Percentiles rank a stretch among this genome's conserved stretches.
phyloP scores from a whole-genome alignment of 768 basidiomycete genomes.

The Paxillus rubicundulus region DNA sequence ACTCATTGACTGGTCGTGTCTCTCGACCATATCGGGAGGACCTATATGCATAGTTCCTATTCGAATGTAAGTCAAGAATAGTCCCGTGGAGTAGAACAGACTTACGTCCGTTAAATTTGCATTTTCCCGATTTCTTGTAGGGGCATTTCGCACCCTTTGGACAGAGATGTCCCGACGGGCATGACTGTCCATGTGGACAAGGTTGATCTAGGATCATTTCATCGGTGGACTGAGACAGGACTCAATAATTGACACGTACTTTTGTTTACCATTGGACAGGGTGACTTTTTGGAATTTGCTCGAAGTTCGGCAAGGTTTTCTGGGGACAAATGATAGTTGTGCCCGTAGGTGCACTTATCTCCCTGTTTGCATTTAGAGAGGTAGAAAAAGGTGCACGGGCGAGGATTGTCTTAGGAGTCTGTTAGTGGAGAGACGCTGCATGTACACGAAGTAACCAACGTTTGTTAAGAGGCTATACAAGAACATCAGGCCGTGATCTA shows the following conservation, averaged over 20 bases:
- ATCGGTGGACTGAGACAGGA: background rate
- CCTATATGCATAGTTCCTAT: background rate
- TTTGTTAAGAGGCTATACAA: slow-evolving; percentile 29
- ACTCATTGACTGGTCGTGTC: background rate
- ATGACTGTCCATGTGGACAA: slow-evolving; percentile 29
- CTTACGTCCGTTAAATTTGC: slow-evolving; percentile 33
- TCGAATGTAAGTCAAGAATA: background rate
- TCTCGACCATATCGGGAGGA: background rate
- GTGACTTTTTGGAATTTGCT: slow-evolving; percentile 33
- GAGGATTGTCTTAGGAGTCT: slow-evolving; percentile 29
- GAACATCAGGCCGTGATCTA: background rate
- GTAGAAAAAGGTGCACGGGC: slow-evolving; percentile 40
- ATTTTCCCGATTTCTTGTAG: slow-evolving; percentile 33
- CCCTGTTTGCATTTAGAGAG: slow-evolving; percentile 31
- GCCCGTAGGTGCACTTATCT: slow-evolving; percentile 33
- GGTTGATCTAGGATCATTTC: slow-evolving; percentile 10
- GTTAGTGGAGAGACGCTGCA: background rate
- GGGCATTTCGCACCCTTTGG: slow-evolving; percentile 35
- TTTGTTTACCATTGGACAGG: slow-evolving; percentile 31
- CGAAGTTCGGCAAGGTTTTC: slow-evolving; percentile 31
- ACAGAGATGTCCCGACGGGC: slow-evolving; percentile 37
- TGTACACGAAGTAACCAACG: slow-evolving; percentile 18
- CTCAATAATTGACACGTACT: slow-evolving; percentile 17
- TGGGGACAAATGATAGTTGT: slow-evolving; percentile 31
- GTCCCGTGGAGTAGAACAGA: background rate